phyloP scores from a whole-genome alignment of 257 asterid genomes.

The Ilex aquifolium region DNA sequence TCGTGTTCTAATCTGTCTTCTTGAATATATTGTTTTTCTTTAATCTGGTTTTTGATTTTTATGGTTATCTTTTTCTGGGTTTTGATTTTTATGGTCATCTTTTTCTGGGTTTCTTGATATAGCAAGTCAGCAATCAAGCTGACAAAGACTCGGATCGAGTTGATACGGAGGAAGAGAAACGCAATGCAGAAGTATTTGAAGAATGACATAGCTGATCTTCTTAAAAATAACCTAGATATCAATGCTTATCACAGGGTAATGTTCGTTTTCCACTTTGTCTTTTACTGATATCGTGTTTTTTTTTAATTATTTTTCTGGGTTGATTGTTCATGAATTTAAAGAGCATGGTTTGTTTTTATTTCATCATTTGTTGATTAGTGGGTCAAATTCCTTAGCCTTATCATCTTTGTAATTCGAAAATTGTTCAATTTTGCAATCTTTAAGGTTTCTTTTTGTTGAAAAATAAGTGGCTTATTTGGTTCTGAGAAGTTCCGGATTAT shows the following conservation, averaged over 20 bases:
- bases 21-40: neutral
- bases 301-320: neutral
- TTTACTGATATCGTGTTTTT: conserved; percentile 2
- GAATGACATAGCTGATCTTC: conserved; percentile 72
- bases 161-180: conserved; percentile 62
- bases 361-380: conserved; percentile 5
- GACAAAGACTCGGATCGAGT: conserved; percentile 54
- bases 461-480: neutral
- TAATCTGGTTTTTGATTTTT: neutral
- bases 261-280: neutral
- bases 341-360: too few relatives aligned
- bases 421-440: too few relatives aligned
- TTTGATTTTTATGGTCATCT: neutral
- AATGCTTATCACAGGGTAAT: conserved; percentile 76
- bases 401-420: too few relatives aligned
- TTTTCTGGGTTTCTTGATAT: conserved; percentile 11
- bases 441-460: too few relatives aligned
- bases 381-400: too few relatives aligned
- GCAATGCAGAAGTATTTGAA: conserved; percentile 72
- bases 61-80: neutral
- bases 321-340: neutral
- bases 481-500: neutral
- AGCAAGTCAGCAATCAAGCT: conserved; percentile 67
- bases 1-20: neutral
- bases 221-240: conserved; percentile 46